These are phyloP conservation scores for Cystobasidium slooffiae DNA, from an alignment of 1,284 basidiomycete species.

Conservation along the genomic window DNA sequence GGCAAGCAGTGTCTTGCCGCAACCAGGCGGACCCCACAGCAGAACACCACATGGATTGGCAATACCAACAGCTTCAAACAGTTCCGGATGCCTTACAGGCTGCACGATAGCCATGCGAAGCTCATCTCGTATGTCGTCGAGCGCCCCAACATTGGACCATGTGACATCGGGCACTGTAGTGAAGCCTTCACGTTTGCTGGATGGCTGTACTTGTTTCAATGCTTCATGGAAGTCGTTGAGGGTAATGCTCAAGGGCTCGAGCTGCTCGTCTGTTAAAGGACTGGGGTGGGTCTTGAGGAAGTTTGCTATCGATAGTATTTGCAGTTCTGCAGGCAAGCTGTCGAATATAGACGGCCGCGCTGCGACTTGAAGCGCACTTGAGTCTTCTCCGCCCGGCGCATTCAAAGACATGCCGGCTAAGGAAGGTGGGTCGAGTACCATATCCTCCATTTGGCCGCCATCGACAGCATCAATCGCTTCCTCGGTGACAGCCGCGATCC, in stretches of 20 bases:
- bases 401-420: slow-evolving; percentile 13
- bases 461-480: neutral
- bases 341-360: slow-evolving; percentile 58
- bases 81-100: slow-evolving; percentile 84
- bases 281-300: slow-evolving; percentile 85
- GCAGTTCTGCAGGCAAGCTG: slow-evolving; percentile 56
- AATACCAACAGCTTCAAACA: slow-evolving; percentile 86
- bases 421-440: slow-evolving; percentile 29
- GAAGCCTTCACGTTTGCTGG: slow-evolving; percentile 96
- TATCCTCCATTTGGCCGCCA: neutral
- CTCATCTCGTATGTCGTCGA: slow-evolving; percentile 82
- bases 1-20: slow-evolving; percentile 92
- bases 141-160: slow-evolving; percentile 93
- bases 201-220: slow-evolving; percentile 85
- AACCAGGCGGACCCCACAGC: slow-evolving; percentile 98
- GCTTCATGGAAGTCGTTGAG: slow-evolving; percentile 78
- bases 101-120: slow-evolving; percentile 97
- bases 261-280: slow-evolving; percentile 75
- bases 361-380: slow-evolving; percentile 42
- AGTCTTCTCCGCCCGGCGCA: neutral
- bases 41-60: slow-evolving; percentile 86
- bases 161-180: slow-evolving; percentile 94
- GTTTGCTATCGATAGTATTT: slow-evolving; percentile 75
- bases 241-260: slow-evolving; percentile 78
- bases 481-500: slow-evolving; percentile 54